A percentile compares a stretch with the other conserved stretches of the same genome.
phyloP scores from a whole-genome alignment of 306 rosid species.

The Cucumis hystrix region DNA sequence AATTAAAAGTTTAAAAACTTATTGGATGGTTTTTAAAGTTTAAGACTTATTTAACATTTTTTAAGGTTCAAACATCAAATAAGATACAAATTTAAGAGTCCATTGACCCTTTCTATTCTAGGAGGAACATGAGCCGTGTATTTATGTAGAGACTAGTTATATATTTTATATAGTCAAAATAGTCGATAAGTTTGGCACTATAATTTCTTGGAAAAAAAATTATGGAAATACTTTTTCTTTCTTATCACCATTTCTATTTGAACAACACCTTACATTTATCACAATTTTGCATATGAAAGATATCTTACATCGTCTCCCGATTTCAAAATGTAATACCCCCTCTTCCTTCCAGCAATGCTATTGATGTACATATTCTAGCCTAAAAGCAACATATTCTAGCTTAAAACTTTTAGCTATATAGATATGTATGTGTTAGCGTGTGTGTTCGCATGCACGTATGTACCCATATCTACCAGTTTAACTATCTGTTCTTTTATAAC shows the following conservation, averaged over 20 bases:
- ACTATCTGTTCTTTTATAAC: neutral
- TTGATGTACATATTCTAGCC: neutral
- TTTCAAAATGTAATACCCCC: too few species aligned
- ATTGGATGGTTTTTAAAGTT: too few species aligned
- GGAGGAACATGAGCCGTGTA: neutral
- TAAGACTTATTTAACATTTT: too few species aligned
- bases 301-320: too few species aligned
- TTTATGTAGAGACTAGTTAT: neutral
- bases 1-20: too few species aligned
- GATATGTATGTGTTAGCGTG: neutral
- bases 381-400: neutral
- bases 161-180: neutral
- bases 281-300: too few species aligned
- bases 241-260: neutral
- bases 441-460: neutral
- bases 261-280: too few species aligned
- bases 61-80: too few species aligned
- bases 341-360: neutral
- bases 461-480: neutral
- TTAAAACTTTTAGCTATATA: neutral
- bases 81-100: too few species aligned
- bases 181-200: neutral
- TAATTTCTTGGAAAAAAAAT: neutral
- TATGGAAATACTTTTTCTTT: neutral
- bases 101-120: neutral